Evolutionary conservation across 176 grass and related monocot species (phyloP).

Genomic region (Paspalum vaginatum): DNA sequence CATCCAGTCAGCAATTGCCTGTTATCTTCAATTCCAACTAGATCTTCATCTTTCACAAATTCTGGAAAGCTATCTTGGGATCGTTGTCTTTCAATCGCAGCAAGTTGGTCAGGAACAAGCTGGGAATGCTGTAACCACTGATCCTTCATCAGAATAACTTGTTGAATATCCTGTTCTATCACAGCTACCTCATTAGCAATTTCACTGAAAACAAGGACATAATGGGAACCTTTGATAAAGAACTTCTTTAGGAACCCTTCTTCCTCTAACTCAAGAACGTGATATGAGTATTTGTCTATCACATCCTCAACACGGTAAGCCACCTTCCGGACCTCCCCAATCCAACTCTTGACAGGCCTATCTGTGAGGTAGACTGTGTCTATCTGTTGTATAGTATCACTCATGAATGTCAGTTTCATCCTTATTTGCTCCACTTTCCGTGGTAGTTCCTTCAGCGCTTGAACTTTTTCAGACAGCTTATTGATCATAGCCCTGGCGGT

Average conservation of each 20-base stretch:
- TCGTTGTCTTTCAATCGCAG: conserved; percentile 29
- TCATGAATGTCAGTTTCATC: conserved; percentile 24
- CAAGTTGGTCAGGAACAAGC: conserved; percentile 15
- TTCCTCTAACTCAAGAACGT: conserved; percentile 35
- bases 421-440: conserved; percentile 21
- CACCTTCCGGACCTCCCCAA: conserved; percentile 40
- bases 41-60: conserved; percentile 50
- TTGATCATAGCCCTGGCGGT: neutral
- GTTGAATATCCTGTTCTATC: conserved; percentile 33
- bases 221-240: conserved; percentile 42
- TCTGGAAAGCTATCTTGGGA: conserved; percentile 42
- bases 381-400: neutral
- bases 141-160: conserved; percentile 38
- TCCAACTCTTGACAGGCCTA: conserved; percentile 30
- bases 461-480: conserved; percentile 42
- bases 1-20: conserved; percentile 27
- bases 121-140: conserved; percentile 45
- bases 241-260: conserved; percentile 42
- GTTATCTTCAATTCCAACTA: conserved; percentile 41
- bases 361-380: conserved; percentile 43
- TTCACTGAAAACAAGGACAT: conserved; percentile 36
- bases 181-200: conserved; percentile 25
- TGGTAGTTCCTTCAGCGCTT: conserved; percentile 20
- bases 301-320: conserved; percentile 52
- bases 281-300: conserved; percentile 46